Base-by-base conservation (phyloP, 345 rosid species). In the Populus davidiana region DNA sequence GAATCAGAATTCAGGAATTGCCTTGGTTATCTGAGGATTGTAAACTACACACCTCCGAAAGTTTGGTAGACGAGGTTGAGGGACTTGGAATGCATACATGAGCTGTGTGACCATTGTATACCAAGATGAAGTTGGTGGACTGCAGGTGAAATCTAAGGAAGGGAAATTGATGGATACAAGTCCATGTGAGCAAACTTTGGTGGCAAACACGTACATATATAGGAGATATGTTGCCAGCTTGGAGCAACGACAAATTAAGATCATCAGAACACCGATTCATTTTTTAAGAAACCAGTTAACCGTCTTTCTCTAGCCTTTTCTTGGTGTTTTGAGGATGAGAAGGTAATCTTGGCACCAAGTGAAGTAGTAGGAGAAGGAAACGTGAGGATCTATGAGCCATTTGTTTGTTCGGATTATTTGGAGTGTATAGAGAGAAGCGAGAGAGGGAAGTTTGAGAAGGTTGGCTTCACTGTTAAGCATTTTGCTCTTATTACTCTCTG, bases 81-180 rank as follows among this genome's bases (percentile, higher is more conserved):
- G 90, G 88, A 8, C 83, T 85, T 8, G 90, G 90, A 44, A 85
- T 76, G 81, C 88, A 87, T 27, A 83, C 88, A 83, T 87, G 87
- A 83, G 90, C 77, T 85, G 86, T 33, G 70, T 87, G 33, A 85
- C 88, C 2, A 78, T 87, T 13, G 86, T 83, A 4, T 78, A 75
- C 76, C 90, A 85, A 72, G 84, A 83, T 43, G 71, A 85, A 23
- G 76, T 67, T 9, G 88, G 85, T 7, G 90, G 90, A 21, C 79
- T 81, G 10, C 86, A 83, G 75, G 86, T 85, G 67, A 81, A 77
- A 80, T 80, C 86, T n/a, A 82, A 47, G 79, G 87, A 85, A 39
- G 85, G 88, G 1, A 80, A 80, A 27, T 27, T 27, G 87, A 82
- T 82, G 82, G 82, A 87, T 76, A 80, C 85, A 52, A 80, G 39